Conservation (phyloP, 2,329 filamentous ascomycete genomes). For the Neophaeococcomyces aloes region DNA sequence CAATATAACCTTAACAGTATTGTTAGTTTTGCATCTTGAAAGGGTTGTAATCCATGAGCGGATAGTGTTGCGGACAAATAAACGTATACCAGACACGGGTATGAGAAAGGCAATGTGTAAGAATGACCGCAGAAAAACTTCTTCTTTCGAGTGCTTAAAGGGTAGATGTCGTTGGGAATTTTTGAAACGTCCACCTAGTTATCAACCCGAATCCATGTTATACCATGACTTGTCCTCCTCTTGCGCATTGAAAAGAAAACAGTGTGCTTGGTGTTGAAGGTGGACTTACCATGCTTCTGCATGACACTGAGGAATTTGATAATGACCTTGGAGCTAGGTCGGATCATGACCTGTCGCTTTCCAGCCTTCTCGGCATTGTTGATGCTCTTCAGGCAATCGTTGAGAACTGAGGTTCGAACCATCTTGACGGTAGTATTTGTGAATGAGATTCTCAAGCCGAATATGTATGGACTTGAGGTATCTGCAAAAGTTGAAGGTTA, state of each 20-base stretch:
- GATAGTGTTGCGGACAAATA: constrained; percentile 70
- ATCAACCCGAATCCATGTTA: constrained; percentile 69
- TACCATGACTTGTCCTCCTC: constrained; percentile 10
- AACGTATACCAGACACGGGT: constrained; percentile 75
- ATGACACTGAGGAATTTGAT: constrained; percentile 98
- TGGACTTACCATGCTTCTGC: constrained; percentile 93
- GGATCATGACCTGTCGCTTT: constrained; percentile 98
- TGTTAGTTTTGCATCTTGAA: constrained; percentile 40
- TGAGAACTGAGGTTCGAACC: constrained; percentile 98
- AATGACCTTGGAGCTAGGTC: constrained; percentile 98
- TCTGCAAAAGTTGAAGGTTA: constrained; percentile 44
- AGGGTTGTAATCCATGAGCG: constrained; percentile 1
- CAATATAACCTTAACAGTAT: constrained; percentile 71
- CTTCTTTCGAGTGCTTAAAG: constrained; percentile 99
- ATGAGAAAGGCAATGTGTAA: constrained; percentile 71
- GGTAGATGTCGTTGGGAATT: constrained; percentile 73
- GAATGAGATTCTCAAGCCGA: constrained; percentile 43
- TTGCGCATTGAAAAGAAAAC: constrained; percentile 7
- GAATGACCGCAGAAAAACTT: constrained; percentile 61
- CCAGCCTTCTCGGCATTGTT: constrained; percentile 99
- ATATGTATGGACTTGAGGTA: constrained; percentile 45
- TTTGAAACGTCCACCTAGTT: constrained; percentile 96
- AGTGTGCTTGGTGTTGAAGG: too few species aligned
- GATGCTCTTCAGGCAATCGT: constrained; percentile 98
- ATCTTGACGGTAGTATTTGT: constrained; percentile 54